Base-by-base conservation (phyloP, 495 filamentous ascomycete genomes). In the Filosporella fistucella region DNA sequence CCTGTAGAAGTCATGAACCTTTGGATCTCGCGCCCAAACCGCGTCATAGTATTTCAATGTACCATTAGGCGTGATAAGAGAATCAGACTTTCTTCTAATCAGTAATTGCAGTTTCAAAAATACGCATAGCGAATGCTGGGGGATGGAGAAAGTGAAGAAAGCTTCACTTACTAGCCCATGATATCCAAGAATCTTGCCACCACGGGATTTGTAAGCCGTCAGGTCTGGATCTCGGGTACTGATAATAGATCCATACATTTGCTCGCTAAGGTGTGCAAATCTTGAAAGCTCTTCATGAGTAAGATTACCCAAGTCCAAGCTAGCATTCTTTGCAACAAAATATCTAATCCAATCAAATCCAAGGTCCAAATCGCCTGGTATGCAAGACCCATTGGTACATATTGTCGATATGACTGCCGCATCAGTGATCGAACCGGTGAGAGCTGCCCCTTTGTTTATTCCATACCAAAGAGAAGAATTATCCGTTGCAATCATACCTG, bases 111-210 rank as follows among this genome's bases (percentile, higher is more conserved):
- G 8, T 30, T 8, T 30, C 8, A 30, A 8, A 30, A 30, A 30
- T 30, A 8, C 8, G n/a, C 28, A 8, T 30, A 30, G n/a, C n/a
- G n/a, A n/a, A n/a, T n/a, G n/a, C n/a, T 30, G n/a, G 28, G 28
- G 28, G n/a, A 30, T 8, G 8, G 28, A 30, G n/a, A 8, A 30
- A 8, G 28, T 30, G 28, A 30, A 17, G 33, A 36, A 17, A 5
- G n/a, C n/a, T n/a, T n/a, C n/a, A n/a, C 33, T 7, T 53, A 73
- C 63, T 9, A 64, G 48, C 16, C 74, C 74, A 51, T 77, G 75
- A 52, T 69, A 78, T 32, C 66, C 68, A 21, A 80, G 49, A 14
- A 78, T 63, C 58, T 76, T 78, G 28, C 72, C 71, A 12, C 72
- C 74, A 2, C 54, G 39, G 25, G 61, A 57, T 6, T 57, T 58